Conservation (phyloP, 805 yeast species). For the Sugiyamaella americana region DNA sequence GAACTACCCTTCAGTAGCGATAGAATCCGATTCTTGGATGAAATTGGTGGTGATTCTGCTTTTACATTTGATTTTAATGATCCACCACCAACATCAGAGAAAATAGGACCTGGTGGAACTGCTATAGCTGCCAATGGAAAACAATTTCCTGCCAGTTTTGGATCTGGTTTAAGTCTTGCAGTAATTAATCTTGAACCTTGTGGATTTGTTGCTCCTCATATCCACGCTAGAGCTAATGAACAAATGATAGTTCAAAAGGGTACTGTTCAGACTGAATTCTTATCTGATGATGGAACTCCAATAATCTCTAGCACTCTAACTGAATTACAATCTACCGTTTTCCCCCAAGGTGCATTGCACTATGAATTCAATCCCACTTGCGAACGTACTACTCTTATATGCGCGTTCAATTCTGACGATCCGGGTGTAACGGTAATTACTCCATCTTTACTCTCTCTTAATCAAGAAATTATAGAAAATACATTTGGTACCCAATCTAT, state of each 20-base stretch:
- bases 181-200: slow-evolving; percentile 17
- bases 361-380: slow-evolving; percentile 22
- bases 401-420: slow-evolving; percentile 19
- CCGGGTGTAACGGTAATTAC: slow-evolving; percentile 17
- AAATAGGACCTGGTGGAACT: slow-evolving; percentile 1
- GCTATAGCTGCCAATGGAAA: slow-evolving; percentile 2
- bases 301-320: slow-evolving; percentile 13
- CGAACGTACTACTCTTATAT: slow-evolving; percentile 12
- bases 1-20: slow-evolving; percentile 11
- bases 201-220: slow-evolving; percentile 18
- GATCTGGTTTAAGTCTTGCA: slow-evolving; percentile 15
- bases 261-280: slow-evolving; percentile 15
- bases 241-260: slow-evolving; percentile 16
- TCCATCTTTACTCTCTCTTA: background rate
- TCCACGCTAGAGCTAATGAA: slow-evolving; percentile 19
- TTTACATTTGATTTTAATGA: slow-evolving; percentile 18
- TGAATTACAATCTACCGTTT: slow-evolving; percentile 15
- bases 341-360: slow-evolving; percentile 21
- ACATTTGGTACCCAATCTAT: background rate
- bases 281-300: slow-evolving; percentile 12
- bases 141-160: slow-evolving; percentile 19
- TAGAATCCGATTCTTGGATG: slow-evolving; percentile 8
- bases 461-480: background rate
- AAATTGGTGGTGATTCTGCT: slow-evolving; percentile 11
- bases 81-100: slow-evolving; percentile 15